A percentile compares a stretch with the other conserved stretches of the same genome.
Evolutionary conservation across 2,329 filamentous ascomycete species (phyloP).

Genomic region (Alternaria rosae): DNA sequence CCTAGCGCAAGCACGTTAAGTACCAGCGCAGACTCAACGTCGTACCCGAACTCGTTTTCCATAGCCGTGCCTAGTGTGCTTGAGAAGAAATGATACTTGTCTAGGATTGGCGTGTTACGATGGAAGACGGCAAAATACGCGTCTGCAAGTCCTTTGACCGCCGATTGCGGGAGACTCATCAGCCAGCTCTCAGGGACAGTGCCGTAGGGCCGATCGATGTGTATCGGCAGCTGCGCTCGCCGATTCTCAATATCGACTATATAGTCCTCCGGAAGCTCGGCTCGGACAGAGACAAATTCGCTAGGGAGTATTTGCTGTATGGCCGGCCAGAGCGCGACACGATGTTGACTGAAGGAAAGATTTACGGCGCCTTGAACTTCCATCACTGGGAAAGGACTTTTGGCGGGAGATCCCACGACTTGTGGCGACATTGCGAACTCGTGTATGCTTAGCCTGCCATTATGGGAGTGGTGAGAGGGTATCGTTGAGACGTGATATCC

Average conservation of each 20-base stretch:
- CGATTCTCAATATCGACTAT: constrained; percentile 59
- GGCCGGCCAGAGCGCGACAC: constrained; percentile 59
- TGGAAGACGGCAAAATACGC: constrained; percentile 64
- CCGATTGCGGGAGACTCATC: constrained; percentile 56
- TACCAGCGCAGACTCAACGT: constrained; percentile 61
- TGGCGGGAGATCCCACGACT: constrained; percentile 33
- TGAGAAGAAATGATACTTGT: constrained; percentile 61
- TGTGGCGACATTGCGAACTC: constrained; percentile 39
- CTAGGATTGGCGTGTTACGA: constrained; percentile 61
- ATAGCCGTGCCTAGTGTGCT: constrained; percentile 59
- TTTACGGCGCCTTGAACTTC: constrained; percentile 39
- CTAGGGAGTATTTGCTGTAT: constrained; percentile 54
- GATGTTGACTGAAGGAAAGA: constrained; percentile 61
- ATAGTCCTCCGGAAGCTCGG: constrained; percentile 57
- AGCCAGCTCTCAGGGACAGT: constrained; percentile 53
- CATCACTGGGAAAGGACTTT: constrained; percentile 26
- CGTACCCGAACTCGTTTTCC: constrained; percentile 60
- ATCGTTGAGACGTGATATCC: constrained; percentile 16
- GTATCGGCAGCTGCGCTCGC: constrained; percentile 54
- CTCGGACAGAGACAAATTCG: constrained; percentile 48
- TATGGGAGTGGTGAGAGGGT: constrained; percentile 16
- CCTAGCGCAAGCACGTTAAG: constrained; percentile 61
- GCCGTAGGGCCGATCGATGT: constrained; percentile 44
- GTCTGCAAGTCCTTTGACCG: constrained; percentile 61
- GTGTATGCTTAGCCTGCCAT: constrained; percentile 29